phyloP scores from a whole-genome alignment of 192 early-diverging fungal genomes.

The Backusella liffmaniae region DNA sequence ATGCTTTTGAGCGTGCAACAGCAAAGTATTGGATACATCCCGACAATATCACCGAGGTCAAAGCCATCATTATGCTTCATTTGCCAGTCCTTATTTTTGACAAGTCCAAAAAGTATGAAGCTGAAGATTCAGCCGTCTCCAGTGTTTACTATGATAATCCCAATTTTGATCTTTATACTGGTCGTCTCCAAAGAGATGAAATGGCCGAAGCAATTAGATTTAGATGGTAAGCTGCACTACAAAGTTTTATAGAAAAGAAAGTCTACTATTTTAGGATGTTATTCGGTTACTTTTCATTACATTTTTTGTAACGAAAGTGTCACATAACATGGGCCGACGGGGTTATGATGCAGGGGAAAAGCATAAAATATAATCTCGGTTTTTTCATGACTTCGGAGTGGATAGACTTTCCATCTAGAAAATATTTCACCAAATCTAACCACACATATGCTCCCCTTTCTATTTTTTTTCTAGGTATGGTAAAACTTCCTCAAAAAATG shows the following conservation, averaged over 20 bases:
- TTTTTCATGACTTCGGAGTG: neutral
- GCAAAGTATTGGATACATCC: constrained; percentile 97
- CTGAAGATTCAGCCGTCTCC: constrained; percentile 86
- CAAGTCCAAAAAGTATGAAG: constrained; percentile 54
- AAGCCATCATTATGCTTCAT: constrained; percentile 86
- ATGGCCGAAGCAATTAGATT: constrained; percentile 92
- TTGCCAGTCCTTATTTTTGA: constrained; percentile 88
- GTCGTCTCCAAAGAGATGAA: constrained; percentile 85
- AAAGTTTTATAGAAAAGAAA: neutral
- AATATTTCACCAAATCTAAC: neutral
- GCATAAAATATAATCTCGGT: constrained; percentile 9
- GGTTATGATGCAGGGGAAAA: constrained; percentile 4
- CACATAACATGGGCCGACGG: constrained; percentile 1
- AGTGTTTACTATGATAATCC: constrained; percentile 96
- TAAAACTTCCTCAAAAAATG: constrained; percentile 24
- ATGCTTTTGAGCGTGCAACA: constrained; percentile 78
- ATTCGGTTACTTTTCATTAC: constrained; percentile 1
- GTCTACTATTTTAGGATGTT: neutral
- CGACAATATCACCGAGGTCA: constrained; percentile 94
- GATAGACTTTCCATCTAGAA: neutral
- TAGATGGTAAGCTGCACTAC: constrained; percentile 73
- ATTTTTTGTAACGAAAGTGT: constrained; percentile 10
- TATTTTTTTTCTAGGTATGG: constrained; percentile 28
- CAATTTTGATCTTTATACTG: constrained; percentile 86
- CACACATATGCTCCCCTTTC: neutral